Conservation (phyloP, 352 stramenopile species). For the Pythium brachiatum region DNA sequence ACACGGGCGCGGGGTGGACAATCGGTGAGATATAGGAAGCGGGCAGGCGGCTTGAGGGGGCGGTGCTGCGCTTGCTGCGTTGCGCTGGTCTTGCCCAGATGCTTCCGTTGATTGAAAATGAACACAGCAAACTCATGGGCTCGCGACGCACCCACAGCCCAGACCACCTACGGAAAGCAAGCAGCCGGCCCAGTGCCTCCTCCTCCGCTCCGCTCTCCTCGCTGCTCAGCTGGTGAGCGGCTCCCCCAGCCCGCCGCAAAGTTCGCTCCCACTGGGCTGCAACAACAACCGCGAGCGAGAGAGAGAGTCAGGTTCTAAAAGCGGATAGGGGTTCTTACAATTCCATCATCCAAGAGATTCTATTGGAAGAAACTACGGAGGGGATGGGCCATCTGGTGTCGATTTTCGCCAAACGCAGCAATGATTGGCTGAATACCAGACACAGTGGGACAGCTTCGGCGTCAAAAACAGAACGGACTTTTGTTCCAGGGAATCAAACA, state of each 20-base stretch:
- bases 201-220: slow-evolving; percentile 5
- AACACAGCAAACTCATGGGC: slow-evolving; percentile 19
- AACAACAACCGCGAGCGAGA: slow-evolving; percentile 7
- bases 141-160: neutral
- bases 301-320: slow-evolving; percentile 24
- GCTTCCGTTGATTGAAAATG: slow-evolving; percentile 26
- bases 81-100: slow-evolving; percentile 9
- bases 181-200: neutral
- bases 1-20: no score
- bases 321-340: slow-evolving; percentile 16
- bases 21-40: neutral
- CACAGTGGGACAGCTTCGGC: slow-evolving; percentile 5
- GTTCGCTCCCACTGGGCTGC: neutral
- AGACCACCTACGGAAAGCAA: neutral
- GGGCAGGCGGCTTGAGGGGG: neutral
- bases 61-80: neutral
- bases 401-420: neutral
- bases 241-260: slow-evolving; percentile 20
- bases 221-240: slow-evolving; percentile 7
- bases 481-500: neutral
- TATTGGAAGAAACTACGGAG: slow-evolving; percentile 13
- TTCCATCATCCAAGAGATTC: slow-evolving; percentile 4
- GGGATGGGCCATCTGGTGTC: slow-evolving; percentile 10
- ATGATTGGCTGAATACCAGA: neutral
- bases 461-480: slow-evolving; percentile 12